Conservation (phyloP, 805 yeast genomes). For the Millerago galiae region DNA sequence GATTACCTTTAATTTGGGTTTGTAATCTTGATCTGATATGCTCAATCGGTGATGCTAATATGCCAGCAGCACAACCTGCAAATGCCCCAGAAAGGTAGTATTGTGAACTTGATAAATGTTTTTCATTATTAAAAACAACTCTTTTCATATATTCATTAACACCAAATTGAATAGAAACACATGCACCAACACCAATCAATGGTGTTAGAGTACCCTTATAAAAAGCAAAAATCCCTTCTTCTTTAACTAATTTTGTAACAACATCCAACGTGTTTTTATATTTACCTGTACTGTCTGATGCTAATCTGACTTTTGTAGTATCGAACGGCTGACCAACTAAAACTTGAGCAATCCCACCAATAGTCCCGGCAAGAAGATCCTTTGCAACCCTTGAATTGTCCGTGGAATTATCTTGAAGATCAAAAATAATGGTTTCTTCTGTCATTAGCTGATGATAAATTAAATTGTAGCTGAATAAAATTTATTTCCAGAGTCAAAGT, state of each 20-base stretch:
- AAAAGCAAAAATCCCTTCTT: conserved; percentile 83
- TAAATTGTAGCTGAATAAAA: neutral
- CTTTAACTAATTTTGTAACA: conserved; percentile 56
- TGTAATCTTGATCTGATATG: conserved; percentile 92
- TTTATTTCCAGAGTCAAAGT: neutral
- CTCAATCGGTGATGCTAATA: conserved; percentile 90
- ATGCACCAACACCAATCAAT: conserved; percentile 92
- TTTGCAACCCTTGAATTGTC: conserved; percentile 20
- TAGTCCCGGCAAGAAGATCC: conserved; percentile 64
- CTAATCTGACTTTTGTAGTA: conserved; percentile 88
- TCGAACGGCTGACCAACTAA: conserved; percentile 95
- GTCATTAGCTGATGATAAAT: conserved; percentile 6
- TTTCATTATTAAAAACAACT: conserved; percentile 39
- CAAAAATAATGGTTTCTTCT: conserved; percentile 12
- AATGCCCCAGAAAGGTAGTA: conserved; percentile 79
- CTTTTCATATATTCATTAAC: conserved; percentile 94
- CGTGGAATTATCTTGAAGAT: conserved; percentile 6
- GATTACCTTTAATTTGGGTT: conserved; percentile 64
- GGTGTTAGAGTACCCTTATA: conserved; percentile 95
- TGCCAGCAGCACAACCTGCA: conserved; percentile 90
- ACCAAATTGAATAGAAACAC: conserved; percentile 94
- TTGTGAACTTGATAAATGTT: conserved; percentile 50
- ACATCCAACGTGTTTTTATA: conserved; percentile 75
- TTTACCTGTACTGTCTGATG: conserved; percentile 75
- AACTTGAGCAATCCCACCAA: conserved; percentile 95